Conservation (phyloP, 345 rosid species). For the Trapa incisa region DNA sequence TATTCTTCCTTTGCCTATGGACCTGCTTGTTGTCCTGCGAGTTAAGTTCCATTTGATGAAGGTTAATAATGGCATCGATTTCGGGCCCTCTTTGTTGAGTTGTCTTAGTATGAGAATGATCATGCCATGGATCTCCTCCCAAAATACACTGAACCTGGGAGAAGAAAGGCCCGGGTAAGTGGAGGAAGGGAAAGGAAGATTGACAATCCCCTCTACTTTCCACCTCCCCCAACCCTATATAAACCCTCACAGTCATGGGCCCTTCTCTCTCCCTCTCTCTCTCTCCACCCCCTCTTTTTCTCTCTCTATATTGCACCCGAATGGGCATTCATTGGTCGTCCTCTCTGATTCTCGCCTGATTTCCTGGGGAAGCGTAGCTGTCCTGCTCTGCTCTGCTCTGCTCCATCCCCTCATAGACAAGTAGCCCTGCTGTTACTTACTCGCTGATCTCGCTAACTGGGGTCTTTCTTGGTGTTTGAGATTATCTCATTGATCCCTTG, state of each 20-base stretch:
- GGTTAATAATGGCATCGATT: background rate
- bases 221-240: background rate
- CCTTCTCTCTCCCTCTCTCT: background rate
- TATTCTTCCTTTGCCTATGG: background rate
- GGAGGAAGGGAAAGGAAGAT: background rate
- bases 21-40: background rate
- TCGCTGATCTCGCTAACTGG: background rate
- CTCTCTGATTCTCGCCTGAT: constrained; percentile 2
- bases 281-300: background rate
- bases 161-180: background rate
- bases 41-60: no score
- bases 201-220: background rate
- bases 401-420: constrained; percentile 4
- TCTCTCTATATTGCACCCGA: background rate
- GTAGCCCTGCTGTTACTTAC: background rate
- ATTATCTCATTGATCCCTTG: background rate
- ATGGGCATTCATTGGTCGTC: background rate
- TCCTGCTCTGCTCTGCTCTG: background rate
- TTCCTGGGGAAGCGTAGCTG: background rate
- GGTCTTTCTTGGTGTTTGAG: background rate
- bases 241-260: background rate
- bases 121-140: background rate
- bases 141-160: constrained; percentile 11
- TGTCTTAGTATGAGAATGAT: no score
- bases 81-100: background rate